Evolutionary conservation across 148 eudicot species (phyloP).

Genomic region (Rhododendron ovatum): DNA sequence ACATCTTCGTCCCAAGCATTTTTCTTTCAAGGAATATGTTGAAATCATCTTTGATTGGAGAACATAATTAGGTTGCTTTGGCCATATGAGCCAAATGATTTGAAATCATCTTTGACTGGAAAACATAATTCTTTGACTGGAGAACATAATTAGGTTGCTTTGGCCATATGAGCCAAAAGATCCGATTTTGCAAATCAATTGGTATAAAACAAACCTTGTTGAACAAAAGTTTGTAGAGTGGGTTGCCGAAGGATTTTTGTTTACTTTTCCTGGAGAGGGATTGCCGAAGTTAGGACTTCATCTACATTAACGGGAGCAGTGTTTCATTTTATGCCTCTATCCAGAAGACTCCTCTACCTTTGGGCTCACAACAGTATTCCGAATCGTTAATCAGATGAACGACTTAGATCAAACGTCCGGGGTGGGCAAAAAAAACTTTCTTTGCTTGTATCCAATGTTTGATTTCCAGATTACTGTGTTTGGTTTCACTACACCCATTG

Average conservation of each 20-base stretch:
- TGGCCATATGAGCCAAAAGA: background rate
- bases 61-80: background rate
- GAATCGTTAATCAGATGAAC: background rate
- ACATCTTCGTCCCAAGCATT: background rate
- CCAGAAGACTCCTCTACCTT: background rate
- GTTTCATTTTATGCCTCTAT: background rate
- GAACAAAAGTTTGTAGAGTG: background rate
- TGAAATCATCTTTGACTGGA: background rate
- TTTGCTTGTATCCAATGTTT: background rate
- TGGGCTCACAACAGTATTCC: background rate
- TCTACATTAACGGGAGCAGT: too few relatives aligned
- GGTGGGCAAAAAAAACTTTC: background rate
- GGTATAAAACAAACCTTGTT: too few relatives aligned
- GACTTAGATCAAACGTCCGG: too few relatives aligned
- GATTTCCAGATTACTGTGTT: background rate
- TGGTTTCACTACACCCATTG: background rate
- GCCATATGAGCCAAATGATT: background rate
- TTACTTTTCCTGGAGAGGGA: background rate
- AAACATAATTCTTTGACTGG: too few relatives aligned
- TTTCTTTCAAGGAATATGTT: background rate
- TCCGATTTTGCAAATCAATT: background rate
- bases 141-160: background rate
- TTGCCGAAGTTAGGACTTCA: background rate
- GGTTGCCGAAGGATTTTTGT: background rate
- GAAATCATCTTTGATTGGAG: background rate